Base-by-base conservation (phyloP, 1,284 basidiomycete species). In the Puccinia coronata region DNA sequence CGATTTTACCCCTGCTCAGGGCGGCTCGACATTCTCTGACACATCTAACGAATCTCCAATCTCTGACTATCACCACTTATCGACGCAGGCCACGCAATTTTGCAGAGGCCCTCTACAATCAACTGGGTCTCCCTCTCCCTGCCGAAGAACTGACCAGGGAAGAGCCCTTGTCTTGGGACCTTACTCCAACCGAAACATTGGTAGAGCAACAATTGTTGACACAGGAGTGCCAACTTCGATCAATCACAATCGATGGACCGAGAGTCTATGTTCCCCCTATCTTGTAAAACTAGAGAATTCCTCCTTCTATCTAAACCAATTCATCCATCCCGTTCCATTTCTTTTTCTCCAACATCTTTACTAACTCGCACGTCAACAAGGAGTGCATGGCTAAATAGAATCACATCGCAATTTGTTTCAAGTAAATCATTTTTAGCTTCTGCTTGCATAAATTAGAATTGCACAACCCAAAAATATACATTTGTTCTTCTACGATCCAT, bases 41-140 rank as follows among this genome's bases (percentile, higher is more conserved):
- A 28, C n/a, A 41, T 47, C 63, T 41, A 41, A n/a, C 63, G 28
- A 67, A 47, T 41, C 63, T 67, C 43, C 20, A 47, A 67, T 67
- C 63, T 67, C 63, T 67, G 20, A 67, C 63, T n/a, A 67, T 67
- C 63, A 67, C 39, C 25, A 67, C 39, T 31, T 67, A 67, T 25
- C 63, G 63, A 41, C 36, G 63, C 23, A 67, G 43, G n/a, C 63
- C 63, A 23, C 41, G 63, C 8, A 67, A 47, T 20, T 67, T 67
- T 67, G 23, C 39, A 5, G 63, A 67, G 28, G 63, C 63, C 23
- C 20, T 67, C 63, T 67, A 67, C 34, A 18, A 20, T 20, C 39
- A 43, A 67, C 28, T 67, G 39, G 63, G 43, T 20, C 41, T 67
- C 11, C 63, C 63, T 2, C 63, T 47, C 12, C 39, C 41, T 31